Evolutionary conservation across 2,329 filamentous ascomycete species (phyloP).

Genomic region (Westerdykella sp.): DNA sequence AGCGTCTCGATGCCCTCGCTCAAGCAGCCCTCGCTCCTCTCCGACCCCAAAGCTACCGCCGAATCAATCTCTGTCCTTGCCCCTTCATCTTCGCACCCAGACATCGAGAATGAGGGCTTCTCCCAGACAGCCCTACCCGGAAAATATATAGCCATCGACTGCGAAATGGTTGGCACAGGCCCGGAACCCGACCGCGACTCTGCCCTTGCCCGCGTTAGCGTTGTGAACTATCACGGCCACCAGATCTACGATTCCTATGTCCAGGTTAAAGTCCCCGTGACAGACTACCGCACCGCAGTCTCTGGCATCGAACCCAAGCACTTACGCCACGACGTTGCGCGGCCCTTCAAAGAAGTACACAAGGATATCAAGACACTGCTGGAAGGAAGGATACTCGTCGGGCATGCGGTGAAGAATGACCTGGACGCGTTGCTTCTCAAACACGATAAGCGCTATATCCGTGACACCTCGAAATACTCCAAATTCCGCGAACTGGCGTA

Average conservation of each 20-base stretch:
- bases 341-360: slow-evolving; percentile 69
- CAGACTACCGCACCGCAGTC: slow-evolving; percentile 83
- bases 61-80: slow-evolving; percentile 47
- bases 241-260: slow-evolving; percentile 95
- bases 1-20: slow-evolving; percentile 32
- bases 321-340: slow-evolving; percentile 50
- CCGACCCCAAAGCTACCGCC: slow-evolving; percentile 50
- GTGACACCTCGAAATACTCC: slow-evolving; percentile 76
- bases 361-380: slow-evolving; percentile 63
- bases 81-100: slow-evolving; percentile 34
- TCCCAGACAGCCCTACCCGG: slow-evolving; percentile 60
- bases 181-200: slow-evolving; percentile 59
- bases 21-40: slow-evolving; percentile 44
- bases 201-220: slow-evolving; percentile 75
- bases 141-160: slow-evolving; percentile 90
- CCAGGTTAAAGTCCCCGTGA: slow-evolving; percentile 67
- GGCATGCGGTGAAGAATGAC: slow-evolving; percentile 78
- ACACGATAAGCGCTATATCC: slow-evolving; percentile 70
- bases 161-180: slow-evolving; percentile 94
- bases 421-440: slow-evolving; percentile 66
- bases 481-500: slow-evolving; percentile 64
- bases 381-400: slow-evolving; percentile 66
- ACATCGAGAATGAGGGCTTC: slow-evolving; percentile 41
- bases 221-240: slow-evolving; percentile 89
- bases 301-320: slow-evolving; percentile 73